phyloP scores from a whole-genome alignment of 2,329 filamentous ascomycete species.

The Ceratocystis variospora region DNA sequence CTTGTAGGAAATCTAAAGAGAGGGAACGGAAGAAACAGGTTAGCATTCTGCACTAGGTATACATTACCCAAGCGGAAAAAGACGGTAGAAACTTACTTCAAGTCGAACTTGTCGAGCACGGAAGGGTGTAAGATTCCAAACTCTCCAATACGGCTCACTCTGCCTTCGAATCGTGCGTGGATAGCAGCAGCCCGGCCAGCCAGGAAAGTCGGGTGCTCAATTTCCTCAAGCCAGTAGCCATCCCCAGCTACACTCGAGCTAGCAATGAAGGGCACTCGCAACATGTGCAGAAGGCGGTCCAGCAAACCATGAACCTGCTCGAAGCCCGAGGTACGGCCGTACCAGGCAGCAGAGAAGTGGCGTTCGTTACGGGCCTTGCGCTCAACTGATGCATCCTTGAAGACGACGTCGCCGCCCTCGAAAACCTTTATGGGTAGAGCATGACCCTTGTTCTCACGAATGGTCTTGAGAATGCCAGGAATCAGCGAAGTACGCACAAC shows the following conservation, averaged over 20 bases:
- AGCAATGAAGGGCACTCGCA: slow-evolving; percentile 67
- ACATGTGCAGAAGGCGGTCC: slow-evolving; percentile 84
- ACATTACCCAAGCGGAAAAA: neutral
- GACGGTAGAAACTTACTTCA: slow-evolving; percentile 44
- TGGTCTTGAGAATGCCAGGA: slow-evolving; percentile 81
- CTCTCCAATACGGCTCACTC: slow-evolving; percentile 60
- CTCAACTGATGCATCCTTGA: slow-evolving; percentile 73
- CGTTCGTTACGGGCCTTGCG: slow-evolving; percentile 83
- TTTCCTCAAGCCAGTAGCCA: slow-evolving; percentile 89
- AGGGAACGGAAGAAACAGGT: slow-evolving; percentile 19
- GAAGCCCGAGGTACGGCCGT: slow-evolving; percentile 87
- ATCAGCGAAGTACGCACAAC: slow-evolving; percentile 77
- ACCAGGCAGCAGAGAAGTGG: slow-evolving; percentile 92
- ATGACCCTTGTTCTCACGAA: slow-evolving; percentile 85
- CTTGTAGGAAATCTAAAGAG: slow-evolving; percentile 68
- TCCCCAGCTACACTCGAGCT: slow-evolving; percentile 42
- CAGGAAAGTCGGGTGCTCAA: slow-evolving; percentile 86
- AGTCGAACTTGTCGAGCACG: slow-evolving; percentile 84
- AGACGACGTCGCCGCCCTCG: slow-evolving; percentile 78
- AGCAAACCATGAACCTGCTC: slow-evolving; percentile 90
- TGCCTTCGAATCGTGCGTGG: slow-evolving; percentile 58
- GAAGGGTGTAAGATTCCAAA: slow-evolving; percentile 90
- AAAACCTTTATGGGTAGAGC: slow-evolving; percentile 82
- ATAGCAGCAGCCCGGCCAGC: slow-evolving; percentile 77
- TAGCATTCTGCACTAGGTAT: neutral